Evolutionary conservation across 2,329 filamentous ascomycete species (phyloP).

Genomic region (Phaeophleospora eucalypticola): DNA sequence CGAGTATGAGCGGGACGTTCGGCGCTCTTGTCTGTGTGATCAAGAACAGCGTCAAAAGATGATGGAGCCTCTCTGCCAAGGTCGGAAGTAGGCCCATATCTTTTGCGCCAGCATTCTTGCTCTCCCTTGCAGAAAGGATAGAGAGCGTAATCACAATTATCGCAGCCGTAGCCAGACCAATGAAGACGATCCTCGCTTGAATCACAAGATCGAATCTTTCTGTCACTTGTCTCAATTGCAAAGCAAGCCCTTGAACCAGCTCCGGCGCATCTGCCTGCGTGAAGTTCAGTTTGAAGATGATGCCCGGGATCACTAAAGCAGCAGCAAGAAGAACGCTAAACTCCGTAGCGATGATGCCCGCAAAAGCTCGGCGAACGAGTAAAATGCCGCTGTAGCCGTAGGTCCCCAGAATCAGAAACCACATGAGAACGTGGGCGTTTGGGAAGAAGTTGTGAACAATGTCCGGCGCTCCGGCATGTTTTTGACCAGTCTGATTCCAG

Average conservation of each 20-base stretch:
- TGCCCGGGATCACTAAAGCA: constrained; percentile 52
- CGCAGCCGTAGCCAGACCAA: constrained; percentile 30
- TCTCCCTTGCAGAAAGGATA: constrained; percentile 14
- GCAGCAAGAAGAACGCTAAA: constrained; percentile 34
- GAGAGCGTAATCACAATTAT: constrained; percentile 29
- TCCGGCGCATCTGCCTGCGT: constrained; percentile 85
- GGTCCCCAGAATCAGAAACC: constrained; percentile 65
- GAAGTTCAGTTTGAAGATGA: constrained; percentile 87
- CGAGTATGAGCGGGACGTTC: constrained; percentile 78
- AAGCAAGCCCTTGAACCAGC: constrained; percentile 46
- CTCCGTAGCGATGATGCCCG: constrained; percentile 26
- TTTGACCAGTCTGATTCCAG: constrained; percentile 98
- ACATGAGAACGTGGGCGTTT: constrained; percentile 63
- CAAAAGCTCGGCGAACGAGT: constrained; percentile 35
- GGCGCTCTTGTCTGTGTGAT: constrained; percentile 81
- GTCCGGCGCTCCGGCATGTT: constrained; percentile 86
- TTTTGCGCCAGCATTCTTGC: constrained; percentile 3
- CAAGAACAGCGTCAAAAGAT: constrained; percentile 71
- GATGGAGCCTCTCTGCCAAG: constrained; percentile 47
- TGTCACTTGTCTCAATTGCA: constrained; percentile 26
- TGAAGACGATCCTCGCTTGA: constrained; percentile 37
- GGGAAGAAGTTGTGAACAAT: constrained; percentile 70
- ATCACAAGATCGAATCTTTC: constrained; percentile 30
- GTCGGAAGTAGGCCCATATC: constrained; percentile 17
- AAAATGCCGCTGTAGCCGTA: constrained; percentile 59